Base-by-base conservation (phyloP, 495 filamentous ascomycete species). In the Aspergillus campestris region DNA sequence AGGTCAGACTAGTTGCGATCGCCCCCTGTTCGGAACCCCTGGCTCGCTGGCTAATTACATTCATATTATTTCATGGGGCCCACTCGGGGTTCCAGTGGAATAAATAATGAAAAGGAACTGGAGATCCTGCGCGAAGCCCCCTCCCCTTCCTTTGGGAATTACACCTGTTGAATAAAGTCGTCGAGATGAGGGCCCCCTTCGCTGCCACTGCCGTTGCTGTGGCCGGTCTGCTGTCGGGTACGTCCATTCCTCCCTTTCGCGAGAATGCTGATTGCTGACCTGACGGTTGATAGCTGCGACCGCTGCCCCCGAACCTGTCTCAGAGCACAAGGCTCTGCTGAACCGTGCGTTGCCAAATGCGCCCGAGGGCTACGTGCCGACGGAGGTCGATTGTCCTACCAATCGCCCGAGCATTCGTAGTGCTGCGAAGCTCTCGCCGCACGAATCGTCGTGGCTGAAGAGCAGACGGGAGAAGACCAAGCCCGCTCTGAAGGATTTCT, bases 371-470 rank as follows among this genome's bases (percentile, higher is more conserved):
- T 77, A 77, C 40, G 56, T 60, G 3, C 73, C 73, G 6, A 51
- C 56, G 30, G 55, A 40, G 6, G 68, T 65, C 8, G 59, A 47
- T 43, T 77, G 73, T 40, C 70, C 73, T 1, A 49, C 63, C 8
- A 61, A 36, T 15, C 63, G 70, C 30, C 81, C 81, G 10, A 62
- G 55, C 1, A 58, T 85, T 18, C 71, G 80, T 30, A 61, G 57
- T 15, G 87, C 84, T 15, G 50, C 54, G 8, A 51, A 53, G 6
- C 64, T 94, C 1, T 91, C 86, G 0, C 45, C 69, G 15, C 67
- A 83, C 34, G 89, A 95, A 63, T 74, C 70, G 27, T 58, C 71
- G 51, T 95, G 89, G 89, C 64, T 86, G 13, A 42, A 77, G 27
- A 48, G 48, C 14, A 65, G 77, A 15, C 66, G 71, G 36, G 61